A percentile compares a stretch with the other conserved stretches of the same genome.
Conservation (phyloP, 305 asterid species). For the Caryopteris hybrid region DNA sequence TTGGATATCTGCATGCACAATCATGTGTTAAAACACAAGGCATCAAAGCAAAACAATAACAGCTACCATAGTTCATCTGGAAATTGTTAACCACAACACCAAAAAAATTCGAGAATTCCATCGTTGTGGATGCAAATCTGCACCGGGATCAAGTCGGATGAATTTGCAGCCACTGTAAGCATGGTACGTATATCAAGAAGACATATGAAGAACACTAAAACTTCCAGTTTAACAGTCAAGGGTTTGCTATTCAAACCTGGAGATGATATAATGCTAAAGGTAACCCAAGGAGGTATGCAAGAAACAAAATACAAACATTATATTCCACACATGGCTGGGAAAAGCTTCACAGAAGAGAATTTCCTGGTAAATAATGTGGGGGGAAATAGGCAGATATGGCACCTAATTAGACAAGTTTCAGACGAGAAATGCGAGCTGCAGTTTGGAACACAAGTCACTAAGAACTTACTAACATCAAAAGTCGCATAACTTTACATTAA, state of each 20-base stretch:
- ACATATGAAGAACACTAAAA: no score
- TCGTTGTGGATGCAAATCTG: background rate
- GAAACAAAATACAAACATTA: no score
- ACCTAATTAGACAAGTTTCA: background rate
- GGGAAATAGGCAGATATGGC: background rate
- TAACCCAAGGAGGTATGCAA: no score
- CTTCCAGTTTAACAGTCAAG: no score
- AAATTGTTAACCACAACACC: background rate
- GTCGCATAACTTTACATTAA: background rate
- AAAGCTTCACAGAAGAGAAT: background rate
- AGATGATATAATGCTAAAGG: background rate
- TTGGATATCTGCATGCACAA: background rate
- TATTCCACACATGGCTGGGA: background rate
- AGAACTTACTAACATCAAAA: no score
- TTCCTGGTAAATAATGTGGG: background rate
- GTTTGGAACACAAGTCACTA: no score
- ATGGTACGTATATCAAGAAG: no score
- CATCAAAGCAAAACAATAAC: background rate
- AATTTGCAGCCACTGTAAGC: no score
- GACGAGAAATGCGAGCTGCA: background rate
- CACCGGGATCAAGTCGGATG: no score
- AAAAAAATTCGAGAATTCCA: no score
- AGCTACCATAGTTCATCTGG: background rate
- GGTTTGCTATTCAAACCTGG: background rate
- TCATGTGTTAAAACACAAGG: background rate